Base-by-base conservation (phyloP, 139 green algal species). In the Raphidocelis subcapitata region DNA sequence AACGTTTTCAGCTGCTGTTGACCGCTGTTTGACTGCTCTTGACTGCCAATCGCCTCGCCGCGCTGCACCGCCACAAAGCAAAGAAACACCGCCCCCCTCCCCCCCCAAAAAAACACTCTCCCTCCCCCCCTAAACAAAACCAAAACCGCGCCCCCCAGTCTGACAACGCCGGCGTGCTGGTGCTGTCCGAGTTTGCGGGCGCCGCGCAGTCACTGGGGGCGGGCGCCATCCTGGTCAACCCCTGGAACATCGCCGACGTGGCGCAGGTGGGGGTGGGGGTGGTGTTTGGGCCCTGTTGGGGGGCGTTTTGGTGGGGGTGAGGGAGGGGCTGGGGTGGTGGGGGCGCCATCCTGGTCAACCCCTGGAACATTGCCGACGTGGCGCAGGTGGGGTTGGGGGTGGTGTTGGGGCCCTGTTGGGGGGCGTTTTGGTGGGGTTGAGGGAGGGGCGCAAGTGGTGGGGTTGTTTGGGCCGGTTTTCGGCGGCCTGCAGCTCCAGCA, bases 121-220 rank as follows among this genome's bases (percentile, higher is more conserved):
- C n/a, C n/a, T n/a, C n/a, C n/a, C n/a, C n/a, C n/a, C n/a, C n/a
- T n/a, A n/a, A n/a, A n/a, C n/a, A n/a, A n/a, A n/a, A n/a, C n/a
- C n/a, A n/a, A n/a, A n/a, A n/a, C n/a, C n/a, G n/a, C n/a, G n/a
- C n/a, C n/a, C n/a, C n/a, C n/a, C n/a, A 49, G 41, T 49, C 66
- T 3, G 80, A 93, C 73, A 91, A 93, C 49, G 87, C 92, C 56
- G 96, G 96, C 24, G 96, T 99, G 69, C 87, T 99, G 46, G 88
- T 99, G 36, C 88, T 99, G 23, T 94, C 83, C 18, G 96, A 99
- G 89, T 99, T 99, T 92, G 96, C 96, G 3, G 94, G 94, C 21
- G 94, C 94, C 1, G 94, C 94, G 28, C 94, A 98, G 81, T 72
- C 62, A 62, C 63, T 78, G 52, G 72, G 72, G 21, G 72, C 72